Percentiles rank a stretch among this genome's conserved stretches.
These are phyloP conservation scores for Sodiomyces alkalinus DNA, from an alignment of 2,329 filamentous ascomycete genomes.

Conservation along the genomic window DNA sequence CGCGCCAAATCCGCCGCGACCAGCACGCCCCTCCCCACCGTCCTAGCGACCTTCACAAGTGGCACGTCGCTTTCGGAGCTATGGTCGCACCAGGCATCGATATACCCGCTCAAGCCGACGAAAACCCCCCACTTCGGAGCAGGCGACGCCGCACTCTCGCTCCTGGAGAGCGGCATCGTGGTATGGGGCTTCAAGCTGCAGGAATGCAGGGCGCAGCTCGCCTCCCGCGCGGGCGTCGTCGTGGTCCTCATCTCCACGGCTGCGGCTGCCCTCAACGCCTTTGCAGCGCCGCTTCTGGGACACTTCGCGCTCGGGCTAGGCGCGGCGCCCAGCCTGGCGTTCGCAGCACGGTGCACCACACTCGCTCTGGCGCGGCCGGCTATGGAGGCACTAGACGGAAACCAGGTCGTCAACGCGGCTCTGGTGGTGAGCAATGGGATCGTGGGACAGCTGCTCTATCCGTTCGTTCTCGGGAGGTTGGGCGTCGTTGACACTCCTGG, in stretches of 20 bases:
- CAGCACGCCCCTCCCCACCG: slow-evolving; percentile 14
- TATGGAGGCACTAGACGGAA: slow-evolving; percentile 27
- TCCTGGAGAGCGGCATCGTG: slow-evolving; percentile 35
- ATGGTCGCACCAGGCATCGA: slow-evolving; percentile 14
- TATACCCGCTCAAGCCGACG: slow-evolving; percentile 1
- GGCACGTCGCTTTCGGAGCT: slow-evolving; percentile 19
- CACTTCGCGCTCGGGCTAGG: slow-evolving; percentile 21
- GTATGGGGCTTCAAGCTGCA: slow-evolving; percentile 39
- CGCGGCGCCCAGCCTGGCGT: slow-evolving; percentile 22
- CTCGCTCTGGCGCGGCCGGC: slow-evolving; percentile 33
- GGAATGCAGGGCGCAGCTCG: slow-evolving; percentile 30
- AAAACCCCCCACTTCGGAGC: slow-evolving; percentile 22
- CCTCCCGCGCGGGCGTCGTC: slow-evolving; percentile 25
- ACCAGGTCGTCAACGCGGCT: slow-evolving; percentile 29
- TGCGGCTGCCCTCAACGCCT: slow-evolving; percentile 25
- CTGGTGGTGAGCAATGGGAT: slow-evolving; percentile 38
- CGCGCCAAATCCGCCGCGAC: slow-evolving; percentile 20
- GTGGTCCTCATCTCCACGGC: slow-evolving; percentile 20
- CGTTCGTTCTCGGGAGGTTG: slow-evolving; percentile 16
- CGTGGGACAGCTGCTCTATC: slow-evolving; percentile 23
- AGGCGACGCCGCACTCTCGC: slow-evolving; percentile 30
- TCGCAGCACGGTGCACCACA: slow-evolving; percentile 34
- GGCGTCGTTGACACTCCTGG: too few species aligned
- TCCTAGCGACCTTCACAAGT: slow-evolving; percentile 16
- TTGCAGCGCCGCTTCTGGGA: slow-evolving; percentile 22